Conservation (phyloP, 257 asterid genomes). For the Ehretia macrophylla region DNA sequence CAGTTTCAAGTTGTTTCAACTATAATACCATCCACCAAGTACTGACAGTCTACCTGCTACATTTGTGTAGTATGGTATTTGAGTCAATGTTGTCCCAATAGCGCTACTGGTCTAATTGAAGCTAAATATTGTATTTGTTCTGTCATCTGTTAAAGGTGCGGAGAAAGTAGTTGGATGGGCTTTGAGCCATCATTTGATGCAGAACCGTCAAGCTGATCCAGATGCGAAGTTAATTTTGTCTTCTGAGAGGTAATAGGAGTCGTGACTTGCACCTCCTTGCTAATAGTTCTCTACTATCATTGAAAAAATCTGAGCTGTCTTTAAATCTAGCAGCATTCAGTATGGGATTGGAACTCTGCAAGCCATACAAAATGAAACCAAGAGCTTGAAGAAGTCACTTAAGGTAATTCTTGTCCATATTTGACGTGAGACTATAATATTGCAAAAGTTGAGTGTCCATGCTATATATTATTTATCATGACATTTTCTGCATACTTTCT, state of each 20-base stretch:
- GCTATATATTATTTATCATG: too few species aligned
- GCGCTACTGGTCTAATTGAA: background rate
- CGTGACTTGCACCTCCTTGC: slow-evolving; percentile 10
- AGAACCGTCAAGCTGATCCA: slow-evolving; percentile 41
- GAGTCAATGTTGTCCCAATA: too few species aligned
- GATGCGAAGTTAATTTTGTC: slow-evolving; percentile 51
- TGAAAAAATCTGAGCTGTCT: slow-evolving; percentile 2
- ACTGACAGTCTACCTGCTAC: too few species aligned
- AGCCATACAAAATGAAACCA: slow-evolving; percentile 60
- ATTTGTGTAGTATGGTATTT: too few species aligned
- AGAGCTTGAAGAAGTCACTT: slow-evolving; percentile 72
- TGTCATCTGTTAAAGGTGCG: slow-evolving; percentile 50
- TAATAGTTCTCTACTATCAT: background rate
- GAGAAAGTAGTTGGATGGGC: slow-evolving; percentile 90
- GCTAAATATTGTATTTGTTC: slow-evolving; percentile 1
- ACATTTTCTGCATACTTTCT: background rate
- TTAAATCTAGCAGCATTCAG: slow-evolving; percentile 48
- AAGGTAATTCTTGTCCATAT: slow-evolving; percentile 44
- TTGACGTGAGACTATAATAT: slow-evolving; percentile 7
- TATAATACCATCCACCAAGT: too few species aligned
- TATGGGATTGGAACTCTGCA: slow-evolving; percentile 60
- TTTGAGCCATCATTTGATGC: slow-evolving; percentile 64
- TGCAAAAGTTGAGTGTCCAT: background rate
- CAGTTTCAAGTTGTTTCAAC: background rate
- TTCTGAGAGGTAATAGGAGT: slow-evolving; percentile 56